Percentiles rank a stretch among this genome's conserved stretches.
Conservation (phyloP, 352 stramenopile genomes). For the Pelagophyceae sp. region DNA sequence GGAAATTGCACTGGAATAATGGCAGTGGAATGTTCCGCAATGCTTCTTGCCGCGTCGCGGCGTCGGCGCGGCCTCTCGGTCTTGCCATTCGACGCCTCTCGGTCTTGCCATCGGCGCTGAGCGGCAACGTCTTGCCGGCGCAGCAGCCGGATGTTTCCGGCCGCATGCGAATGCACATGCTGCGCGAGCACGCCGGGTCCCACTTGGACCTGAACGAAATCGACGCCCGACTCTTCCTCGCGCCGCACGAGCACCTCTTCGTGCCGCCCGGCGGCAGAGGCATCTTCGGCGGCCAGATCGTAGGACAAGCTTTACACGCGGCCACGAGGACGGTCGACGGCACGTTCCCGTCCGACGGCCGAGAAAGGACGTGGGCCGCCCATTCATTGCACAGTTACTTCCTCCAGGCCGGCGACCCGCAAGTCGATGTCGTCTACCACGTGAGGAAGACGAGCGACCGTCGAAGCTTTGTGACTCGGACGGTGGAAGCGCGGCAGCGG, state of each 20-base stretch:
- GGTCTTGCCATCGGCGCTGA: too few species aligned
- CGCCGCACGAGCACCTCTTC: background rate
- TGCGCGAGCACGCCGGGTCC: background rate
- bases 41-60: too few species aligned
- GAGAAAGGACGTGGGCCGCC: background rate
- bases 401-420: background rate
- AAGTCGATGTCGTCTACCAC: background rate
- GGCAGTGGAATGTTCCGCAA: too few species aligned
- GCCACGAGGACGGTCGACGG: background rate
- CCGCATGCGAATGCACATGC: too few species aligned
- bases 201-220: slow-evolving; percentile 2
- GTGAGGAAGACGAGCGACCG: background rate
- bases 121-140: too few species aligned
- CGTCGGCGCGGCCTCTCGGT: too few species aligned
- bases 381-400: background rate
- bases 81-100: too few species aligned
- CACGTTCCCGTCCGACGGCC: background rate
- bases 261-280: slow-evolving; percentile 7
- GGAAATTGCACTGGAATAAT: too few species aligned
- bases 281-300: slow-evolving; percentile 1
- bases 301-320: background rate
- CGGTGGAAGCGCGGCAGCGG: background rate
- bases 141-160: too few species aligned
- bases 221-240: background rate
- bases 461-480: background rate